These are phyloP conservation scores for Parmales sp. DNA, from an alignment of 108 stramenopile species.

Conservation along the genomic window DNA sequence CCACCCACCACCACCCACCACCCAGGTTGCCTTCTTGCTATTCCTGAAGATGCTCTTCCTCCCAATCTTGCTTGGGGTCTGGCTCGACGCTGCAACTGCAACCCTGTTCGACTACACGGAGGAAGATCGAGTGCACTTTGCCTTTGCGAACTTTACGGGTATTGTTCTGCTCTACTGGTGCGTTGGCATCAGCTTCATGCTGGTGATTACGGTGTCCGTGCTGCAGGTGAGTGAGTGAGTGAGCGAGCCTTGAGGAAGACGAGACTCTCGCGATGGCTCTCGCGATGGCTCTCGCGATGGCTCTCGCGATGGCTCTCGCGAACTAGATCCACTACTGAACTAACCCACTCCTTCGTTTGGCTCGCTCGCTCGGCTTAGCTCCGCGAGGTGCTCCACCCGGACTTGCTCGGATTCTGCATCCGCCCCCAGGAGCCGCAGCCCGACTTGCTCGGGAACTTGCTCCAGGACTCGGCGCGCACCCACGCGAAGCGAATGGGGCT, in stretches of 20 bases:
- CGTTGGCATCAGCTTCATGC: conserved; percentile 92
- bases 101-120: conserved; percentile 43
- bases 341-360: no score
- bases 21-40: conserved; percentile 66
- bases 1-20: no score
- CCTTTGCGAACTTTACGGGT: conserved; percentile 64
- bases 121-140: conserved; percentile 44
- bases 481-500: conserved; percentile 76
- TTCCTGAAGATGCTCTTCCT: conserved; percentile 76
- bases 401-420: conserved; percentile 66
- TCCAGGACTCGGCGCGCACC: conserved; percentile 67
- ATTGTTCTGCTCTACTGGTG: conserved; percentile 74
- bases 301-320: background rate
- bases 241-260: background rate
- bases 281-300: background rate
- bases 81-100: conserved; percentile 59
- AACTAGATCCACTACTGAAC: no score
- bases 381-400: conserved; percentile 86
- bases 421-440: conserved; percentile 96
- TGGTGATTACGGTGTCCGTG: conserved; percentile 85
- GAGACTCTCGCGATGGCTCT: background rate
- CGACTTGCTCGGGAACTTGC: conserved; percentile 80
- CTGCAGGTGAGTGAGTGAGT: conserved; percentile 31
- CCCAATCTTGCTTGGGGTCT: conserved; percentile 56
- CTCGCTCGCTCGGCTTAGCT: no score